Conservation (phyloP, 257 asterid genomes). For the Primulina eburnea region DNA sequence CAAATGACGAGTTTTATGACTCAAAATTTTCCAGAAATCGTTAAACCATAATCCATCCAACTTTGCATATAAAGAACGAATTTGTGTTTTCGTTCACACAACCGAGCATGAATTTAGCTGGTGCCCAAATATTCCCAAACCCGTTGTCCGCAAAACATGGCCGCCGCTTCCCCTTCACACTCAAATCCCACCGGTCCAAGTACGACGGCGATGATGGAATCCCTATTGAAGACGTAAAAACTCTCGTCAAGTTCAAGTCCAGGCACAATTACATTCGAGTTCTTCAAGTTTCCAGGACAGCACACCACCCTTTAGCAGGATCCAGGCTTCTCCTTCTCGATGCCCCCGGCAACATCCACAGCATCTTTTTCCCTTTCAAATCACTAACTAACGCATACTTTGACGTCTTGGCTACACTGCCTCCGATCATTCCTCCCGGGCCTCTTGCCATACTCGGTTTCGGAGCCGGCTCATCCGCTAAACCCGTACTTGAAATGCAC, state of each 20-base stretch:
- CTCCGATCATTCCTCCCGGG: slow-evolving; percentile 81
- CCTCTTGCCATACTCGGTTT: slow-evolving; percentile 82
- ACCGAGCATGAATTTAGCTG: no score
- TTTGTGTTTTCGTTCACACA: no score
- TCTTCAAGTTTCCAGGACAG: slow-evolving; percentile 71
- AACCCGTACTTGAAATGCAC: slow-evolving; percentile 54
- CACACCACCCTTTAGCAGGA: slow-evolving; percentile 87
- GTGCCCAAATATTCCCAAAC: no score
- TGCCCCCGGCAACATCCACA: slow-evolving; percentile 93
- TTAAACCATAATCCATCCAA: no score
- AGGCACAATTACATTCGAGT: slow-evolving; percentile 78
- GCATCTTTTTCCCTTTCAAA: slow-evolving; percentile 68
- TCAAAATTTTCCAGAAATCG: no score
- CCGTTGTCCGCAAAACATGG: no score
- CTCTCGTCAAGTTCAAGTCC: slow-evolving; percentile 76
- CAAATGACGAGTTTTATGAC: no score
- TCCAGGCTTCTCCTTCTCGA: slow-evolving; percentile 81
- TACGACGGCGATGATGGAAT: slow-evolving; percentile 51
- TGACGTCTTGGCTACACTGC: slow-evolving; percentile 83
- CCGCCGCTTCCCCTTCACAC: no score
- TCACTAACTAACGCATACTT: slow-evolving; percentile 65
- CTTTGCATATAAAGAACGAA: no score
- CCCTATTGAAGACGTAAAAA: slow-evolving; percentile 73
- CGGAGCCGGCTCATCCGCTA: slow-evolving; percentile 85
- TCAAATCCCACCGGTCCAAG: slow-evolving; percentile 19